These are phyloP conservation scores for Vickermania spadyakhi DNA, from an alignment of 208 protist species.

Conservation along the genomic window DNA sequence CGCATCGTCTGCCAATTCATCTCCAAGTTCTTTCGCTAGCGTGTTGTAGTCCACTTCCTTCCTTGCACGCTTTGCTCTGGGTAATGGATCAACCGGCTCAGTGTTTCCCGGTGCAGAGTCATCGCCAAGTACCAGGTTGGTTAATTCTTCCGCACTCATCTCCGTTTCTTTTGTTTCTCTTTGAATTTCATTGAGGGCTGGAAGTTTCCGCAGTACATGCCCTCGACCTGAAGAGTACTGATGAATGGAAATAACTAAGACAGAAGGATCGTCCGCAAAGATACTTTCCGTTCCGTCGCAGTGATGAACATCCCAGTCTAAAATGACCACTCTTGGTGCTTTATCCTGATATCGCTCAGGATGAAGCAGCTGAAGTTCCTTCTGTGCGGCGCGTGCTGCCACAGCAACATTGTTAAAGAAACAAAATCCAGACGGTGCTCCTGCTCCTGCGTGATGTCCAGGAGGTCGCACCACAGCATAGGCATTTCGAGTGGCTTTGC, in stretches of 20 bases:
- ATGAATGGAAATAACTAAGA: conserved; percentile 93
- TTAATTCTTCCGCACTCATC: conserved; percentile 14
- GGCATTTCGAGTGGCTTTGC: conserved; percentile 56
- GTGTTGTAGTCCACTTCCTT: conserved; percentile 53
- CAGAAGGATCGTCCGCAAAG: conserved; percentile 85
- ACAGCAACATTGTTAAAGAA: conserved; percentile 91
- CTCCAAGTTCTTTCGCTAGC: conserved; percentile 38
- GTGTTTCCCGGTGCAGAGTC: background rate
- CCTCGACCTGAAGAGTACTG: conserved; percentile 63
- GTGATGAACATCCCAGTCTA: conserved; percentile 96
- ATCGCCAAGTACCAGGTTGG: conserved; percentile 6
- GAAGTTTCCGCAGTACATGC: conserved; percentile 39
- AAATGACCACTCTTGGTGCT: conserved; percentile 70
- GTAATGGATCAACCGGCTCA: background rate
- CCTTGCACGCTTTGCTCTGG: conserved; percentile 12
- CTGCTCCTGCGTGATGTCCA: conserved; percentile 66
- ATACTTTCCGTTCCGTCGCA: conserved; percentile 92
- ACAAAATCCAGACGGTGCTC: conserved; percentile 78
- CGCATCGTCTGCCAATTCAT: conserved; percentile 28
- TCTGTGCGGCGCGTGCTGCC: conserved; percentile 71
- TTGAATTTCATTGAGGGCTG: background rate
- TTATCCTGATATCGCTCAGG: background rate
- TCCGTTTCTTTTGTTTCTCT: background rate
- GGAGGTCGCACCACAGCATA: conserved; percentile 85
- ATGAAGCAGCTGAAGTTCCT: conserved; percentile 12